A percentile compares a stretch with the other conserved stretches of the same genome.
phyloP scores from a whole-genome alignment of 768 basidiomycete species.

The Leccinum aurantiacum region DNA sequence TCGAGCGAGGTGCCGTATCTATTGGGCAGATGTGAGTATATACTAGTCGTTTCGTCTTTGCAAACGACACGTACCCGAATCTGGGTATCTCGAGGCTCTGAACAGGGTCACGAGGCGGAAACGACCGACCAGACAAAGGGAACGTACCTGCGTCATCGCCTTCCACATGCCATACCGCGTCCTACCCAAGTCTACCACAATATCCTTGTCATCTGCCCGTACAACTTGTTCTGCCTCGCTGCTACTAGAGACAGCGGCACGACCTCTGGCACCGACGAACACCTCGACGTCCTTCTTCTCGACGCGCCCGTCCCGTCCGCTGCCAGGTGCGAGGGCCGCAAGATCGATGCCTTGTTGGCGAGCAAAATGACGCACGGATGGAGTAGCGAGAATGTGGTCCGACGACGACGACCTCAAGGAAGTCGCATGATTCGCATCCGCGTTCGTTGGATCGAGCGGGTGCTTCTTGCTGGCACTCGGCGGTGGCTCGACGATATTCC shows the following conservation, averaged over 20 bases:
- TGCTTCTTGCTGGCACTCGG: conserved; percentile 37
- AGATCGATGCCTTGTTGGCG: conserved; percentile 60
- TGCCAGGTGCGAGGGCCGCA: conserved; percentile 55
- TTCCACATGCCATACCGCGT: conserved; percentile 88
- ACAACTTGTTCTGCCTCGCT: not conserved
- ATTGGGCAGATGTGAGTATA: conserved; percentile 4
- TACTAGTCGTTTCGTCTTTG: not conserved
- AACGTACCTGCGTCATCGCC: conserved; percentile 75
- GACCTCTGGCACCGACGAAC: conserved; percentile 39
- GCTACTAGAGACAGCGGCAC: not conserved
- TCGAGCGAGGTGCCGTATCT: conserved; percentile 78
- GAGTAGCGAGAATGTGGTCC: conserved; percentile 60
- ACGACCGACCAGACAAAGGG: not conserved
- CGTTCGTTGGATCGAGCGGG: conserved; percentile 62
- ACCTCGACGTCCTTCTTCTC: conserved; percentile 78
- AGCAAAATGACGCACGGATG: conserved; percentile 78
- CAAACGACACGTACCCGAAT: conserved; percentile 58
- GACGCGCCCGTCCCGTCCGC: conserved; percentile 72
- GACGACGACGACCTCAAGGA: conserved; percentile 12
- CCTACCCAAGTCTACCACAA: conserved; percentile 51
- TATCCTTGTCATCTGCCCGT: conserved; percentile 3
- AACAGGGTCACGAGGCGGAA: not conserved
- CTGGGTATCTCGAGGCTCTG: conserved; percentile 85
- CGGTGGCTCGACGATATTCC: not conserved
- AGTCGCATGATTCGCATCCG: not conserved